Base-by-base conservation (phyloP, 164 flowering plant species). In the Cinnamomum chago region DNA sequence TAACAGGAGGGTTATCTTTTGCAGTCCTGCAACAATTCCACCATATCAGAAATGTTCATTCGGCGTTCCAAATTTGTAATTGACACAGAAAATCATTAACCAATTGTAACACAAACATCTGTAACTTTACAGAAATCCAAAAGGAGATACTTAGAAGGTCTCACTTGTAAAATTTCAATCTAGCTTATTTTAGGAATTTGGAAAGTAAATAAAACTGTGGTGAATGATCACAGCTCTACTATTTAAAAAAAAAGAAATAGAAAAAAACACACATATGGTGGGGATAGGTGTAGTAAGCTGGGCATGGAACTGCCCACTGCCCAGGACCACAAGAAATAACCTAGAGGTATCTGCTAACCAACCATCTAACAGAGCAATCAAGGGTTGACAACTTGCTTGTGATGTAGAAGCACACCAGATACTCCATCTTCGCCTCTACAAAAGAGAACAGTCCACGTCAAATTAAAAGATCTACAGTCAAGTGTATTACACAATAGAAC, bases 361-460 rank as follows among this genome's bases (percentile, higher is more conserved):
- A 86, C 88, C 84, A 50, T 81, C 80, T 58, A 81, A 76, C 66
- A 86, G 82, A 85, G 82, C 70, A 77, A 83, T 50, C 76, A 88
- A 82, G 88, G 88, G 79, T 86, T 81, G 82, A 72, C 82, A 55
- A 90, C 98, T 91, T 91, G 89, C 98, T 90, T 90, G 93, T 95
- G 98, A 93, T 95, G 93, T 73, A 95, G 91, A 83, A 95, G 97
- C n/a, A 95, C 95, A 27, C 98, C 95, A 23, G 93, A 86, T 69
- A 95, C 98, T 73, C 97, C 97, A 85, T 93, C 95, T 72, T 90
- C 90, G 23, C 85, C 90, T 79, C 98, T 95, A 75, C 78, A 76
- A 14, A 74, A 82, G 76, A 81, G 18, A 62, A 30, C 7, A 58
- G 62, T 47, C 71, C n/a, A 60, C 20, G 68, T 70, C 60, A 72